phyloP scores from a whole-genome alignment of 225 moss, liverwort and hornwort genomes.

The Anthoceros angustus region DNA sequence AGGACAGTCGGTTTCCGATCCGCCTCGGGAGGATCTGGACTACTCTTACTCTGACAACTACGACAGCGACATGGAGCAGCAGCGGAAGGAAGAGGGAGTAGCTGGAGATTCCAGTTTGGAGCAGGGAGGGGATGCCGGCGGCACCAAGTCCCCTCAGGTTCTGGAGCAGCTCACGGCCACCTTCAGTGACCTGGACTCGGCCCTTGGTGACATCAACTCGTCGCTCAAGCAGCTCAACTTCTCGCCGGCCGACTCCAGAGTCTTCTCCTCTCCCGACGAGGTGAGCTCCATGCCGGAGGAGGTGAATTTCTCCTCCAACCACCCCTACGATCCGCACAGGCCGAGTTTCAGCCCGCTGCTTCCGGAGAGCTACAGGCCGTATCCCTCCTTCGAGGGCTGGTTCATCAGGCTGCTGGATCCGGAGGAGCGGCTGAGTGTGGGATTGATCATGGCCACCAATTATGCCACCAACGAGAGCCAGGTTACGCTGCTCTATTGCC shows the following conservation, averaged over 20 bases:
- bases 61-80: too few species aligned
- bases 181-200: not conserved
- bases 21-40: too few species aligned
- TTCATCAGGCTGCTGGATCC: conserved; percentile 49
- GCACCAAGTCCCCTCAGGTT: not conserved
- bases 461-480: conserved; percentile 64
- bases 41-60: too few species aligned
- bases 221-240: not conserved
- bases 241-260: not conserved
- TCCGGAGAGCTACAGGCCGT: conserved; percentile 36
- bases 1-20: too few species aligned
- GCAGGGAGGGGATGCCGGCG: not conserved
- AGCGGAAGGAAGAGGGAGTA: too few species aligned
- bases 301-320: conserved; percentile 18
- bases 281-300: conserved; percentile 21
- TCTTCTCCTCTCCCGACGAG: not conserved
- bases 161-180: not conserved
- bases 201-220: not conserved
- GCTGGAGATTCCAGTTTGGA: too few species aligned
- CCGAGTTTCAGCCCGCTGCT: conserved; percentile 43
- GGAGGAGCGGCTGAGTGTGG: conserved; percentile 32
- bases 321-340: conserved; percentile 65
- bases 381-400: conserved; percentile 78
- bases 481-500: conserved; percentile 52
- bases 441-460: conserved; percentile 55